These are phyloP conservation scores for Fusarium xyrophilum DNA, from an alignment of 2,329 filamentous ascomycete species.

Conservation along the genomic window DNA sequence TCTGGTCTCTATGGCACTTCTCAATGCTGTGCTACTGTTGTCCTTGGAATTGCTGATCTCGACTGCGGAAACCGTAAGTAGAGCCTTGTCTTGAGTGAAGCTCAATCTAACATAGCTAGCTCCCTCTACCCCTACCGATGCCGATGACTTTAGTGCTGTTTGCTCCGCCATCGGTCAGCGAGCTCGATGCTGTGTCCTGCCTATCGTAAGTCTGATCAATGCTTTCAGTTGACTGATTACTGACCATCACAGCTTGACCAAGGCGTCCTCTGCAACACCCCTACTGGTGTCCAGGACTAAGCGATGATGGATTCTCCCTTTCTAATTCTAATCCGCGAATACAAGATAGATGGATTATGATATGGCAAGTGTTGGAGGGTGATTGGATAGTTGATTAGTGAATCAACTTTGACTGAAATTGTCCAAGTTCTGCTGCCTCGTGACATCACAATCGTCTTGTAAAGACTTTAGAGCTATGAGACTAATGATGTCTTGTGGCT, in stretches of 20 bases:
- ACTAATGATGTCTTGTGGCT: fast-evolving
- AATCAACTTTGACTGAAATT: not conserved
- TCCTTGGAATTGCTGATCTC: constrained; percentile 63
- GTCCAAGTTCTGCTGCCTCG: fast-evolving
- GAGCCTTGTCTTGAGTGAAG: fast-evolving
- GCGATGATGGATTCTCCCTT: not conserved
- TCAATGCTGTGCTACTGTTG: constrained; percentile 68
- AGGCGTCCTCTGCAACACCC: constrained; percentile 47
- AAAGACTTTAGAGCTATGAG: fast-evolving
- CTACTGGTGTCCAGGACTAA: constrained; percentile 43
- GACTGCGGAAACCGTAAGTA: constrained; percentile 63
- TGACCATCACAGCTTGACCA: constrained; percentile 40
- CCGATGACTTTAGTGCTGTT: constrained; percentile 53
- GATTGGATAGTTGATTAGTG: not conserved
- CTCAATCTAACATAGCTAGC: constrained; percentile 28
- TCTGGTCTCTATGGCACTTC: constrained; percentile 52
- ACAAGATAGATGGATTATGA: not conserved
- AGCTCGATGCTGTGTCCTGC: constrained; percentile 64
- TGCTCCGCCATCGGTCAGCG: constrained; percentile 60
- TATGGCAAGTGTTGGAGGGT: not conserved
- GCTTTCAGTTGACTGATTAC: fast-evolving
- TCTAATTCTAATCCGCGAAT: not conserved
- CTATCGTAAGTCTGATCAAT: constrained; percentile 45
- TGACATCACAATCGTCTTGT: fast-evolving
- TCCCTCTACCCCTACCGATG: constrained; percentile 45